Evolutionary conservation across 306 rosid species (phyloP), one percentile per base, ranked within the genome.

Genomic region (Prosopis cineraria): DNA sequence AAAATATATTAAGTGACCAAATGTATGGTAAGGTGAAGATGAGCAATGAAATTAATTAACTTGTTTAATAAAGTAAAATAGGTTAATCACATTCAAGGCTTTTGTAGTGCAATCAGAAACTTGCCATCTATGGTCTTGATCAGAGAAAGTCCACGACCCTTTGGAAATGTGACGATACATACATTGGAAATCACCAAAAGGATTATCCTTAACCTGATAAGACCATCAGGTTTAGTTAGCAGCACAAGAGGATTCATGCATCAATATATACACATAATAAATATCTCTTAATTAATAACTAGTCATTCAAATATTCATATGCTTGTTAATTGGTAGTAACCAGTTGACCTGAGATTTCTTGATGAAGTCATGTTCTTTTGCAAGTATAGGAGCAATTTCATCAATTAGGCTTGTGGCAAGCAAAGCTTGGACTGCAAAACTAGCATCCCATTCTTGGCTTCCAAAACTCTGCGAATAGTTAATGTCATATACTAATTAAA

Each of bases 141-240:
- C 97, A 29, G 97, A 92, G 73, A 90, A 90, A 25, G 96, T 86
- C 97, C 97, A 92, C 5, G 91, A 72, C 19, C 97, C 97, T 80
- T 90, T 92, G 10, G 93, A 92, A 62, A 84, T 93, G 79, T 93
- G 96, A 47, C 92, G 89, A 75, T 82, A 11, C 96, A 91, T 91
- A n/a, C 81, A 74, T 50, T 76, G 80, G 62, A 91, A 91, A 64
- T 93, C 88, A 39, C 93, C 94, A 0, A 68, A 80, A 47, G 92
- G 90, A 41, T 93, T 87, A 14, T 86, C 87, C 29, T 79, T 87
- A 2, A 89, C 91, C 93, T 89, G n/a, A 13, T 17, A 7, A 53
- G 11, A 58, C 27, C 3, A 2, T 10, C 9, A 9, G n/a, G n/a
- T n/a, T n/a, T n/a, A n/a, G n/a, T n/a, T n/a, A n/a, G n/a, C n/a